Evolutionary conservation across 371 early-diverging fungal genomes (phyloP), one percentile per base, ranked within the genome.

Genomic region (Coelomomyces lativittatus): DNA sequence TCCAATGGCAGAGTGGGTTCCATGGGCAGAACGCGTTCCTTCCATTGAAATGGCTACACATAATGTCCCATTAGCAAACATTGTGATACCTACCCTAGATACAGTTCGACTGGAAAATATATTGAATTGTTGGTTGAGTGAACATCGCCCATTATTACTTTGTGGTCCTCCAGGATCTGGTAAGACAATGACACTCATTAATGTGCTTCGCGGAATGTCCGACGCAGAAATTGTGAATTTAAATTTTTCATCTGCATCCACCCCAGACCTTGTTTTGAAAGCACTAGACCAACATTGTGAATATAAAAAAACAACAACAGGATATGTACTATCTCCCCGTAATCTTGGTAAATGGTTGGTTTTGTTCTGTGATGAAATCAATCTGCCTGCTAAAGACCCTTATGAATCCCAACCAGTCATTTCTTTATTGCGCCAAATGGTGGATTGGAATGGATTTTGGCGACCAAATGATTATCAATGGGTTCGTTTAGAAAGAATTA

Each of bases 151-250:
- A 12, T 59, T 96, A 34, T 75, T 97, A 37, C 72, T 97, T 19
- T 95, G 97, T 61, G 98, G 98, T 50, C 97, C 97, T 46, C 97
- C 98, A 17, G 98, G 98, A 47, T 89, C 90, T 12, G 97, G 97
- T 62, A 96, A 97, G 69, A 96, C 95, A 28, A 96, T 95, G 98
- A 93, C 96, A 1, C 62, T 97, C 45, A 86, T 95, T 59, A 80
- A 90, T 52, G 91, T 92, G 1, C 73, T 97, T 38, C 85, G 97
- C 34, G 89, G 86, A 52, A 63, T 92, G 46, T 83, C 91, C 11
- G 89, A 91, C 48, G 81, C 91, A 78, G 91, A 95, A 55, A 91
- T 97, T 1, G 90, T 87, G 3, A 91, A 88, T 51, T 85, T 97
- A 51, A 97, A 97, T 63, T 97, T 97, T 59, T 91, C 93, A 9